Percentiles rank a stretch among this genome's conserved stretches.
Conservation (phyloP, 441 rosid species). For the Corymbia citriodora region DNA sequence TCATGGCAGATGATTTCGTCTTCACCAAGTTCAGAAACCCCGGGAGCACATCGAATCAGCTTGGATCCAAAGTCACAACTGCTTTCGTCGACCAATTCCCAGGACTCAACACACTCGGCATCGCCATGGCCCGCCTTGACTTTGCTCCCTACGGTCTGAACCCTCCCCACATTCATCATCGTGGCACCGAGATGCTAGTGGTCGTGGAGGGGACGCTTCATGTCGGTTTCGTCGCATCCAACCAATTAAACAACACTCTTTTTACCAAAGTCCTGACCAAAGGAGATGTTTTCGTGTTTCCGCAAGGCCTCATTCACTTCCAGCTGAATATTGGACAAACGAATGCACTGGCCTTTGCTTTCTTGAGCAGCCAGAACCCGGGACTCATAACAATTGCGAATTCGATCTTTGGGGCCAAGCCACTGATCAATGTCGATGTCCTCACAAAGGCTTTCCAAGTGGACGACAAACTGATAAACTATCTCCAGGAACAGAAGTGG, state of each 20-base stretch:
- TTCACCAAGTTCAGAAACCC: constrained; percentile 4
- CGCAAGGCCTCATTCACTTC: constrained; percentile 1
- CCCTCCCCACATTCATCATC: background rate
- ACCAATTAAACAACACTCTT: background rate
- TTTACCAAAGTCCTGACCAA: background rate
- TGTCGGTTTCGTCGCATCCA: background rate
- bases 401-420: constrained; percentile 5
- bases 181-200: background rate
- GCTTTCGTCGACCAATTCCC: constrained; percentile 2
- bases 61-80: constrained; percentile 1
- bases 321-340: constrained; percentile 2
- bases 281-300: constrained; percentile 2
- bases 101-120: constrained; percentile 13
- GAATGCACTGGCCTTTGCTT: constrained; percentile 3
- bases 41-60: background rate
- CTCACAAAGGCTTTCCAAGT: constrained; percentile 10
- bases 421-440: background rate
- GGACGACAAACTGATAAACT: background rate
- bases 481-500: background rate
- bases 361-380: constrained; percentile 3
- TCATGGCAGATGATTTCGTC: constrained; percentile 3
- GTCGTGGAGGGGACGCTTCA: background rate
- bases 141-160: background rate
- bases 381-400: constrained; percentile 4
- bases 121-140: constrained; percentile 3